Evolutionary conservation across 352 stramenopile species (phyloP).

Genomic region (Phytophthora pini): DNA sequence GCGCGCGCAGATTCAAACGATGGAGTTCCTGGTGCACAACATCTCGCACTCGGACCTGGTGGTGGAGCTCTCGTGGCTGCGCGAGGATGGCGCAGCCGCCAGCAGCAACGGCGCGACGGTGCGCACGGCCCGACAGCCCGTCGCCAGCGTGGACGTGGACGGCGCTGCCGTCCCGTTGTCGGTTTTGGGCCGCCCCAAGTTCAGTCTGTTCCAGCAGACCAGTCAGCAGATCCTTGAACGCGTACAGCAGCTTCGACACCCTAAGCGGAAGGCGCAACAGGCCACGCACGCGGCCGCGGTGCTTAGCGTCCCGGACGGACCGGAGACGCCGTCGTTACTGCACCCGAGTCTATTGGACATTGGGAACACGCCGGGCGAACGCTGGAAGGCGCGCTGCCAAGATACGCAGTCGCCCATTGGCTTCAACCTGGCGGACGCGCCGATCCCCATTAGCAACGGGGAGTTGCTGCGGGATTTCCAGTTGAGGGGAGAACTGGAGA

Average conservation of each 20-base stretch:
- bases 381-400: constrained; percentile 62
- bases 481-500: constrained; percentile 63
- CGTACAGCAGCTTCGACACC: constrained; percentile 53
- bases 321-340: constrained; percentile 56
- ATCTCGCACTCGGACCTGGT: constrained; percentile 97
- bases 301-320: constrained; percentile 20
- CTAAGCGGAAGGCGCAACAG: constrained; percentile 11
- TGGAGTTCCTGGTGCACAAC: constrained; percentile 98
- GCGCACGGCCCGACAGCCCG: constrained; percentile 3
- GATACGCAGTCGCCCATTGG: constrained; percentile 81
- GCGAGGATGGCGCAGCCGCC: constrained; percentile 33
- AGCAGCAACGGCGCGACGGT: constrained; percentile 22
- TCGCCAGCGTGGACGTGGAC: constrained; percentile 23
- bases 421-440: constrained; percentile 68
- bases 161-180: constrained; percentile 47
- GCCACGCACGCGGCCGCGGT: constrained; percentile 24
- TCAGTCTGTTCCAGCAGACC: constrained; percentile 88
- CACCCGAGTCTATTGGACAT: constrained; percentile 75
- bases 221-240: constrained; percentile 74
- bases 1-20: constrained; percentile 23
- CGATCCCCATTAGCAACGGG: constrained; percentile 52
- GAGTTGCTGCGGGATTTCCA: constrained; percentile 70
- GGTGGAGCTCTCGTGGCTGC: constrained; percentile 87
- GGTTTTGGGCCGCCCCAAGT: constrained; percentile 85
- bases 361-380: constrained; percentile 24